Evolutionary conservation across 176 grass and related monocot genomes (phyloP).

Genomic region (Aegilops tauschii): DNA sequence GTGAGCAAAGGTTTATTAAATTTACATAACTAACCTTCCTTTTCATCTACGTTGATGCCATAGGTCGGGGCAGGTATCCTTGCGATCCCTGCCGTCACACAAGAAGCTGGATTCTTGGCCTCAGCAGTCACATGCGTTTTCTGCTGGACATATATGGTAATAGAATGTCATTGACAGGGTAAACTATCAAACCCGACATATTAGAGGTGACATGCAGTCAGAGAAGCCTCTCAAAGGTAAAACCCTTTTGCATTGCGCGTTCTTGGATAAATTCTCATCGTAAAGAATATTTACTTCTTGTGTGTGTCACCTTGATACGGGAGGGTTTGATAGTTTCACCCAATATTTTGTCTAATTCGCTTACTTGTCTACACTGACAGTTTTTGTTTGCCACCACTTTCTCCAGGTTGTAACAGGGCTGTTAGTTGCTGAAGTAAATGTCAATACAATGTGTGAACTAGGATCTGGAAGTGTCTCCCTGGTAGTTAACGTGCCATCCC

Average conservation of each 20-base stretch:
- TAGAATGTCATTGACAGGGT: constrained; percentile 50
- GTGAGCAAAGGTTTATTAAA: not conserved
- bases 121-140: constrained; percentile 35
- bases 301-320: constrained; percentile 54
- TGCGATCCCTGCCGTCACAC: constrained; percentile 90
- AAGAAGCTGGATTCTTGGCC: constrained; percentile 84
- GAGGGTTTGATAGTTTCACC: constrained; percentile 50
- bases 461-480: constrained; percentile 95
- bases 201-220: constrained; percentile 47
- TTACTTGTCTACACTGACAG: constrained; percentile 5
- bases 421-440: constrained; percentile 93
- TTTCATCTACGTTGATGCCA: not conserved
- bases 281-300: constrained; percentile 15
- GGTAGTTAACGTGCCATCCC: constrained; percentile 40
- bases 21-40: not conserved
- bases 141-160: constrained; percentile 99
- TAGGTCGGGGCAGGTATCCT: constrained; percentile 96
- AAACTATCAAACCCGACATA: constrained; percentile 53
- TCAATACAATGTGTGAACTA: constrained; percentile 96
- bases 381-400: constrained; percentile 27
- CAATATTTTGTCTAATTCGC: constrained; percentile 1
- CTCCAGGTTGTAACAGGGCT: constrained; percentile 90
- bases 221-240: constrained; percentile 41
- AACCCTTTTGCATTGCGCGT: constrained; percentile 20
- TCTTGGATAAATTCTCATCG: not conserved